These are phyloP conservation scores for Nothophaeocryptopus gaeumannii DNA, from an alignment of 2,329 filamentous ascomycete species.

Conservation along the genomic window DNA sequence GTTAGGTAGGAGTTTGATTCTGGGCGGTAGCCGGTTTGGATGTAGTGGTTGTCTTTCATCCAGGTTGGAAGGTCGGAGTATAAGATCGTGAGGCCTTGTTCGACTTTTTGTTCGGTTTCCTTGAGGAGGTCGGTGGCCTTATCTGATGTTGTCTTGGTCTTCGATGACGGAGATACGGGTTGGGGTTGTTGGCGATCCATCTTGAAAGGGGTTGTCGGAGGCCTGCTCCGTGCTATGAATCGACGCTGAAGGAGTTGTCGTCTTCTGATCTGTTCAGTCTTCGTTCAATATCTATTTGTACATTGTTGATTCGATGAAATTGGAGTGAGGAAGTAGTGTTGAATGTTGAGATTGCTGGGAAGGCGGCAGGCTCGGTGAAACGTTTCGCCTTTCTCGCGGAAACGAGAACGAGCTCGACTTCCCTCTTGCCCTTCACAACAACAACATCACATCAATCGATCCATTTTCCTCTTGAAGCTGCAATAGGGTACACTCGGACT, in stretches of 20 bases:
- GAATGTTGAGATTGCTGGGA: slow-evolving; percentile 2
- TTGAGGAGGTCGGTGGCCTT: slow-evolving; percentile 4
- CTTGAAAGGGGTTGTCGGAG: slow-evolving; percentile 17
- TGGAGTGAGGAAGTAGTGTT: too few relatives aligned
- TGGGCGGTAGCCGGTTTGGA: slow-evolving; percentile 63
- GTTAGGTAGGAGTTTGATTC: slow-evolving; percentile 59
- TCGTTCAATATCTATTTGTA: too few relatives aligned
- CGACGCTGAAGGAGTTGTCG: too few relatives aligned
- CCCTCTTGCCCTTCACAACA: not conserved
- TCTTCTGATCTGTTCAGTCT: too few relatives aligned
- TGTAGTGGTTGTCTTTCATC: slow-evolving; percentile 66
- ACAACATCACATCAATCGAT: slow-evolving; percentile 1
- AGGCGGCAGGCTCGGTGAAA: not conserved
- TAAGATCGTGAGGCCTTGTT: slow-evolving; percentile 44
- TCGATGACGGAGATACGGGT: not conserved
- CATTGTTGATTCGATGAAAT: too few relatives aligned
- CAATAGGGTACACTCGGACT: too few relatives aligned
- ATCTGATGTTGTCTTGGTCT: not conserved
- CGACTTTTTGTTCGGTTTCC: slow-evolving; percentile 32
- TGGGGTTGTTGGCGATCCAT: slow-evolving; percentile 40
- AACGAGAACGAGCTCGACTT: slow-evolving; percentile 5
- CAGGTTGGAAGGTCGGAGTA: slow-evolving; percentile 46
- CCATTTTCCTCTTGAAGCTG: not conserved
- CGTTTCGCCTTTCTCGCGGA: not conserved
- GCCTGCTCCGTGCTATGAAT: not conserved